Conservation (phyloP, 2,329 filamentous ascomycete genomes). For the Geosmithia morbida region DNA sequence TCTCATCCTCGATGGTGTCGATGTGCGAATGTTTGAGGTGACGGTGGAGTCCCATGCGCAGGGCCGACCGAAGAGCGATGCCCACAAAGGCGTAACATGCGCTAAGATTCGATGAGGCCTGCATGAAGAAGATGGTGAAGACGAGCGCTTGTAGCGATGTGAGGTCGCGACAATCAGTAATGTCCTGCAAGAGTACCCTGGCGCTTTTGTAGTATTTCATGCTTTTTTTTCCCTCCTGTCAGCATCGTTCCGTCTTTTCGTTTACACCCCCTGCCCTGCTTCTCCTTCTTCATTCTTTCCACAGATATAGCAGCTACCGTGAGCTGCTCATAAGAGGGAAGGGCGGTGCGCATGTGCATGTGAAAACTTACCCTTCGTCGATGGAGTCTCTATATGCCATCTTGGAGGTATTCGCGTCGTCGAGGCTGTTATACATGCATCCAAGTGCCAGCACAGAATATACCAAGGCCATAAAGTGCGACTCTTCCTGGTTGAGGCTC, state of each 20-base stretch:
- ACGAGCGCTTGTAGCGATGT: constrained; percentile 60
- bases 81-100: constrained; percentile 72
- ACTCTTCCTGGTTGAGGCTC: constrained; percentile 48
- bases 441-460: constrained; percentile 60
- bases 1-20: constrained; percentile 48
- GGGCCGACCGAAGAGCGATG: constrained; percentile 59
- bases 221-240: not conserved
- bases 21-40: constrained; percentile 50
- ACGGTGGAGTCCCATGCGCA: constrained; percentile 66
- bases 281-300: no score
- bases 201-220: constrained; percentile 62
- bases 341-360: not conserved
- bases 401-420: constrained; percentile 32
- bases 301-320: no score
- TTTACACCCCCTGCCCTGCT: no score
- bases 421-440: constrained; percentile 52
- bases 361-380: constrained; percentile 37
- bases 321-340: not conserved
- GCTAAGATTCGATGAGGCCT: constrained; percentile 64
- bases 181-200: constrained; percentile 48
- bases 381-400: constrained; percentile 34
- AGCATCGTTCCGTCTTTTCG: not conserved
- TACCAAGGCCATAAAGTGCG: constrained; percentile 53
- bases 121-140: constrained; percentile 70
- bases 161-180: constrained; percentile 59